Evolutionary conservation across 2,329 filamentous ascomycete genomes (phyloP).

Genomic region (Colletotrichum gloeosporioides): DNA sequence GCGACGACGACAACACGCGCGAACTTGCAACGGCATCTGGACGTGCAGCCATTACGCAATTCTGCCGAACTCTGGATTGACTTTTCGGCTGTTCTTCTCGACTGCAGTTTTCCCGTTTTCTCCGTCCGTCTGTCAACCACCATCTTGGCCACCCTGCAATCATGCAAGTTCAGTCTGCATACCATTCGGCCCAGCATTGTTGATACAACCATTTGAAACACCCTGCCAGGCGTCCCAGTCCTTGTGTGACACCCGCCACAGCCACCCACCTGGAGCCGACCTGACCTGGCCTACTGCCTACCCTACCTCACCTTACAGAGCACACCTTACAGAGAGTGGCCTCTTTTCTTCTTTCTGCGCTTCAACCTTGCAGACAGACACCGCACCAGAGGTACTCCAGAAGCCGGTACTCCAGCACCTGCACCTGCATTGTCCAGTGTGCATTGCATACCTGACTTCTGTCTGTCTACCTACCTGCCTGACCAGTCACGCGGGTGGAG

Average conservation of each 20-base stretch:
- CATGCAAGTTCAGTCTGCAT: slow-evolving; percentile 24
- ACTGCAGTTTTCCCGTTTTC: neutral
- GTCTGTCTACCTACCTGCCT: neutral
- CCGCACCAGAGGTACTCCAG: neutral
- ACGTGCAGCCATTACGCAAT: neutral
- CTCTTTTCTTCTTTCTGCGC: slow-evolving; percentile 4
- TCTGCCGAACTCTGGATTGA: slow-evolving; percentile 8
- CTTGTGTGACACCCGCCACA: slow-evolving; percentile 20
- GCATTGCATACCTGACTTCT: neutral
- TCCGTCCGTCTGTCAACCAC: neutral
- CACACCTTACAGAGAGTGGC: neutral
- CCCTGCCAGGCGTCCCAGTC: slow-evolving; percentile 20
- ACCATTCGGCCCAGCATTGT: slow-evolving; percentile 28
- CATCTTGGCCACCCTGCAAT: slow-evolving; percentile 17
- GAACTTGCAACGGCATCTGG: neutral
- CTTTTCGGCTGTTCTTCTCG: neutral
- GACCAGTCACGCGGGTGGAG: slow-evolving; percentile 15
- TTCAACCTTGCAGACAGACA: neutral
- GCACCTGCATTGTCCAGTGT: neutral
- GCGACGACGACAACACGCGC: slow-evolving; percentile 6
- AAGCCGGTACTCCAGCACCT: neutral
- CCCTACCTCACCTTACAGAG: neutral
- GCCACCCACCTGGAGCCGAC: slow-evolving; percentile 11
- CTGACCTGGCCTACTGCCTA: neutral
- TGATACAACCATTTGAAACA: slow-evolving; percentile 31